phyloP scores from a whole-genome alignment of 257 asterid genomes.

The Pogostemon cablin region DNA sequence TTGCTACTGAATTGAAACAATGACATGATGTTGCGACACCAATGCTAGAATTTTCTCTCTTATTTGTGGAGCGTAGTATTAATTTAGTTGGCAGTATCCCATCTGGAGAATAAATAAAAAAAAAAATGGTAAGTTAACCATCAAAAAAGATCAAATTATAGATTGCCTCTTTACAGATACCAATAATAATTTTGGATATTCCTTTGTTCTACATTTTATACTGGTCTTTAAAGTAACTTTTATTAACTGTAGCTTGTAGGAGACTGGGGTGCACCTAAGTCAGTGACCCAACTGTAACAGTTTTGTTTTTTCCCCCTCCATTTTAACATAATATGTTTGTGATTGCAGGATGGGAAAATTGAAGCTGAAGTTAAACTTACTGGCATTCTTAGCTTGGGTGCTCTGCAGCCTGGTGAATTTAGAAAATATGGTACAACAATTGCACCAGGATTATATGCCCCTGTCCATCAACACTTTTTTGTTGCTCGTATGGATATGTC shows the following conservation, averaged over 20 bases:
- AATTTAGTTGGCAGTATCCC: not conserved
- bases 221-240: not conserved
- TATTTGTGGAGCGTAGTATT: slow-evolving; percentile 7
- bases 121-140: not conserved
- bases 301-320: slow-evolving; percentile 23
- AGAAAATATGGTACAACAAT: slow-evolving; percentile 93
- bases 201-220: not conserved
- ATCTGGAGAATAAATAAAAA: slow-evolving; percentile 12
- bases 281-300: not conserved
- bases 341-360: slow-evolving; percentile 92
- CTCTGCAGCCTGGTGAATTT: slow-evolving; percentile 83
- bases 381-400: slow-evolving; percentile 93
- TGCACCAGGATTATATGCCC: slow-evolving; percentile 96
- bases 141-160: not conserved
- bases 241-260: not conserved
- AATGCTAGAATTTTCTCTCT: not conserved
- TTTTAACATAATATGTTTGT: slow-evolving; percentile 16
- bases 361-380: slow-evolving; percentile 99
- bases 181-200: not conserved
- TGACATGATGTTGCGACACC: slow-evolving; percentile 16
- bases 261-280: not conserved
- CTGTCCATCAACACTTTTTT: slow-evolving; percentile 96
- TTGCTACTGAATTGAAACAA: not conserved
- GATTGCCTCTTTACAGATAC: not conserved
- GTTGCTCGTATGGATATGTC: slow-evolving; percentile 99